Evolutionary conservation across 2,329 filamentous ascomycete genomes (phyloP).

Genomic region (Metarhizium brunneum): DNA sequence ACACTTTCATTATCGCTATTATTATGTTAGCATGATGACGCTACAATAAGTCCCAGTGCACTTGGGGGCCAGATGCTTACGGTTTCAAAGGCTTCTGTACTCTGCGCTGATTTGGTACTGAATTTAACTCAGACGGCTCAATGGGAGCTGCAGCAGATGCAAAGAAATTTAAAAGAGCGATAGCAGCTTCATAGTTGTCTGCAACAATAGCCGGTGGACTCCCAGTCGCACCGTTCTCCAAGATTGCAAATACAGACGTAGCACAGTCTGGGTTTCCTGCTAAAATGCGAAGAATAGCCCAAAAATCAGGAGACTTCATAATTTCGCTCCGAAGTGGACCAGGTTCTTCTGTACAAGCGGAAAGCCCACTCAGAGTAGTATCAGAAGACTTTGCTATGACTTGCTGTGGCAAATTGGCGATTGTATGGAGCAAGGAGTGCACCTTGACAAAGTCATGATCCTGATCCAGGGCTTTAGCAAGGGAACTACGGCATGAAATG

Average conservation of each 20-base stretch:
- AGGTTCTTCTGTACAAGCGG: slow-evolving; percentile 68
- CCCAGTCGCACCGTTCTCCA: slow-evolving; percentile 66
- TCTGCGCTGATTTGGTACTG: slow-evolving; percentile 40
- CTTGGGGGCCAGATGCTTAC: slow-evolving; percentile 11
- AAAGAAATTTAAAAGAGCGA: slow-evolving; percentile 80
- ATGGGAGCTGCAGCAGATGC: slow-evolving; percentile 72
- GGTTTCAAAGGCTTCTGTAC: slow-evolving; percentile 16
- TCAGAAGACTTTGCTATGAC: slow-evolving; percentile 66
- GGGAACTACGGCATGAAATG: background rate
- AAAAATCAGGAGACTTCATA: slow-evolving; percentile 94
- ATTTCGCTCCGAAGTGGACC: slow-evolving; percentile 80
- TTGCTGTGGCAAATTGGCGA: slow-evolving; percentile 77
- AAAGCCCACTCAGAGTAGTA: slow-evolving; percentile 69
- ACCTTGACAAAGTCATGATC: slow-evolving; percentile 87
- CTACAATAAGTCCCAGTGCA: too few relatives aligned
- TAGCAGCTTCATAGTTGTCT: slow-evolving; percentile 88
- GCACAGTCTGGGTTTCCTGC: slow-evolving; percentile 62
- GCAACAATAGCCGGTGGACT: slow-evolving; percentile 78
- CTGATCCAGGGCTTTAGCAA: slow-evolving; percentile 31
- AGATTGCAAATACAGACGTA: slow-evolving; percentile 73
- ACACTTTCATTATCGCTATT: slow-evolving; percentile 44
- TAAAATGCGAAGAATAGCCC: slow-evolving; percentile 76
- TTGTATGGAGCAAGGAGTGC: slow-evolving; percentile 82
- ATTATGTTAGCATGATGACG: background rate
- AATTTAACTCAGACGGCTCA: slow-evolving; percentile 58